Evolutionary conservation across 2,329 filamentous ascomycete species (phyloP).

Genomic region (Penicillium digitatum): DNA sequence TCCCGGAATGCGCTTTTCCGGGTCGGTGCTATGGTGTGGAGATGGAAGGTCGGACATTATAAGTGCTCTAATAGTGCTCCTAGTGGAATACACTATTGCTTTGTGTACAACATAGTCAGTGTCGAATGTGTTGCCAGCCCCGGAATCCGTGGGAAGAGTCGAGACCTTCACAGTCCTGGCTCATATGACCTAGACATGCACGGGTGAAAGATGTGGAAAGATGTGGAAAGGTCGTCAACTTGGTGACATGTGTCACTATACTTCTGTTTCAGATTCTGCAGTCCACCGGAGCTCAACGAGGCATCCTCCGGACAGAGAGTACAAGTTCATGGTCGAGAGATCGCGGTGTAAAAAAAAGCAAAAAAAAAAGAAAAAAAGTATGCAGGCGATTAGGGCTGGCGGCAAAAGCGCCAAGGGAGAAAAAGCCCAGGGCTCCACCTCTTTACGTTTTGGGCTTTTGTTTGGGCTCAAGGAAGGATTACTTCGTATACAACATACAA

Average conservation of each 20-base stretch:
- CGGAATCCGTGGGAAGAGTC: neutral
- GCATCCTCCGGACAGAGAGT: neutral
- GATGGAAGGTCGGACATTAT: too few relatives aligned
- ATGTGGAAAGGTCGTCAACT: too few relatives aligned
- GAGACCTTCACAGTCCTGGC: neutral
- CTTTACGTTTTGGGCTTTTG: neutral
- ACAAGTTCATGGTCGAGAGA: neutral
- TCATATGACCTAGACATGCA: neutral
- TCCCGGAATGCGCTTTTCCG: neutral
- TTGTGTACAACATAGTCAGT: neutral
- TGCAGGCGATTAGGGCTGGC: constrained; percentile 6
- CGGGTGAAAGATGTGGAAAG: neutral
- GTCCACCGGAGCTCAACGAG: neutral
- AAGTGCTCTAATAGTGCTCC: neutral
- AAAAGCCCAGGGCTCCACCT: constrained; percentile 5
- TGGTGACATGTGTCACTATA: neutral
- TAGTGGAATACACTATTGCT: neutral
- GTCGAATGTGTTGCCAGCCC: neutral
- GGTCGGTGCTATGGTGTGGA: neutral
- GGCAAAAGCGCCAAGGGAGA: constrained; percentile 6
- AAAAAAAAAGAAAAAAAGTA: too few relatives aligned
- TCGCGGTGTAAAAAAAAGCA: constrained; percentile 3
- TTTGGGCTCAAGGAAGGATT: neutral
- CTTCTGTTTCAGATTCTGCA: neutral
- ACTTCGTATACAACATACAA: neutral